Evolutionary conservation across 345 rosid species (phyloP).

Genomic region (Chamaenerion angustifolium): DNA sequence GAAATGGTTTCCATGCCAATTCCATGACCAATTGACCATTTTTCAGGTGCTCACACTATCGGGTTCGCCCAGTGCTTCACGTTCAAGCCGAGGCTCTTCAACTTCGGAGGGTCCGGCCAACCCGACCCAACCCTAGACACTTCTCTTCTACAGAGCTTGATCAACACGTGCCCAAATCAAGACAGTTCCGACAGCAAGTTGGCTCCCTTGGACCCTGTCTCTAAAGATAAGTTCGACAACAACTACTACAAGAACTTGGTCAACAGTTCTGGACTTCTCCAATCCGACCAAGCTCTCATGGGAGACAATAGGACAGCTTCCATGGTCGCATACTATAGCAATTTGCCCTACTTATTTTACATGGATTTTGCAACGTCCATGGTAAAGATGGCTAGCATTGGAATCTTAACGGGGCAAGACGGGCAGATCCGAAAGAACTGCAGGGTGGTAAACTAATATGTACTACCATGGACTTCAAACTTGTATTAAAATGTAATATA

Average conservation of each 20-base stretch:
- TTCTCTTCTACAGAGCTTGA: constrained; percentile 30
- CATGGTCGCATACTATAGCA: constrained; percentile 38
- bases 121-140: constrained; percentile 46
- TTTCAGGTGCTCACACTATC: constrained; percentile 47
- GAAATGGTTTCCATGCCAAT: too few species aligned
- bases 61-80: constrained; percentile 65
- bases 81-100: constrained; percentile 49
- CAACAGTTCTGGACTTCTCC: constrained; percentile 41
- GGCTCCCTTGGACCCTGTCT: constrained; percentile 33
- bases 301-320: constrained; percentile 31
- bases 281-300: constrained; percentile 59
- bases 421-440: constrained; percentile 59
- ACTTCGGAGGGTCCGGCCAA: constrained; percentile 37
- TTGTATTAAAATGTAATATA: not conserved
- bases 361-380: constrained; percentile 46
- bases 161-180: constrained; percentile 37
- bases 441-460: constrained; percentile 33
- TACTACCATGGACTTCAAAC: not conserved
- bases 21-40: too few species aligned
- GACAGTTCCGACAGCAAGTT: constrained; percentile 28
- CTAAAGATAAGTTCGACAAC: constrained; percentile 35
- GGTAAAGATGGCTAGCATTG: constrained; percentile 46
- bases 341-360: constrained; percentile 28
- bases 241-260: constrained; percentile 29
- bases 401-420: constrained; percentile 35